Base-by-base conservation (phyloP, 2,329 filamentous ascomycete species). In the Diaporthe vaccinii region DNA sequence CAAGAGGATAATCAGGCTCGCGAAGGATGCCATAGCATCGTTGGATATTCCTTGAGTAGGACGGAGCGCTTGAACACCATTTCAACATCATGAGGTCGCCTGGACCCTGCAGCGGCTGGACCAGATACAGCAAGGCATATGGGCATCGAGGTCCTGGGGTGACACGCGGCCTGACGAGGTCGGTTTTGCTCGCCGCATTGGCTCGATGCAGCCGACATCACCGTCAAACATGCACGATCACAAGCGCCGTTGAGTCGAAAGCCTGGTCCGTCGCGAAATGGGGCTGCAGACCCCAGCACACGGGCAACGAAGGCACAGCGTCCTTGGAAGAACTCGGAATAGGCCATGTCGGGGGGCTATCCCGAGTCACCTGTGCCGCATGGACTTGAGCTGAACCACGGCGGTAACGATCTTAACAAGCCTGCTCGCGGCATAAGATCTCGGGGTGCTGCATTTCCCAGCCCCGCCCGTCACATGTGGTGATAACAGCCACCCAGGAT, bases 1-100 rank as follows among this genome's bases (percentile, higher is more conserved):
- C 76, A 80, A 88, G 76, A 84, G 83, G 74, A 86, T 92, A 46
- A 85, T 92, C 25, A 85, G 89, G 41, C 86, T 90, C 44, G 90
- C 91, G 7, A 87, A 87, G 75, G 78, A 84, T 59, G 88, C 90
- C 2, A 84, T 92, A 70, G 87, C 91, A 41, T 86, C 85, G 39
- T 81, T 92, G 34, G 84, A 89, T 17, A 91, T 92, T 82, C 84
- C 88, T 25, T 91, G 79, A 84, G 53, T 65, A 53, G n/a, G 46
- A 22, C 5, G 25, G 10, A 3, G 1, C 46, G 6, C 2, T 17
- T 49, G 20, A 14, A 55, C 1, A 4, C 20, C 3, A 1, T 1
- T 44, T 22, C 34, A 55, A 57, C n/a, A 34, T 39, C 2, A 22
- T 53, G n/a, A 28, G 31, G 12, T 7, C 46, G 41, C 15, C 69